Evolutionary conservation across 1,139 yeast species (phyloP).

Genomic region (Spathaspora sp.): DNA sequence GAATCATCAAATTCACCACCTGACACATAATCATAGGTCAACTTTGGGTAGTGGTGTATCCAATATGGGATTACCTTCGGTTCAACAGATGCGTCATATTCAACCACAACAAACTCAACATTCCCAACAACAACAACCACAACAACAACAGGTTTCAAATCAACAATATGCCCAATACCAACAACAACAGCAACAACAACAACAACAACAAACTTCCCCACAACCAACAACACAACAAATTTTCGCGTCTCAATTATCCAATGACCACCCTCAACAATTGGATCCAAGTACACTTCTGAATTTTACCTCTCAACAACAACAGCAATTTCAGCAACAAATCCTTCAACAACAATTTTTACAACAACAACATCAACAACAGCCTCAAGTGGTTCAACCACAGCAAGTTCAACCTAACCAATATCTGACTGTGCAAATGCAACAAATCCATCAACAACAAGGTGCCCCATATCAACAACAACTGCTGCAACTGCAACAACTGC

Average conservation of each 20-base stretch:
- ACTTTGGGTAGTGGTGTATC: conserved; percentile 5
- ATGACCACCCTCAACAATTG: conserved; percentile 14
- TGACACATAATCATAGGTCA: conserved; percentile 1
- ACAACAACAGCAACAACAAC: conserved; percentile 13
- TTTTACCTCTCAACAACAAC: conserved; percentile 16
- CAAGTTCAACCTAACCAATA: conserved; percentile 5
- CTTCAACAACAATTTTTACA: conserved; percentile 16
- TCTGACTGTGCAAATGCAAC: conserved; percentile 3
- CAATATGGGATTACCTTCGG: neutral
- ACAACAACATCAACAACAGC: conserved; percentile 15
- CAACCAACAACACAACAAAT: conserved; percentile 14
- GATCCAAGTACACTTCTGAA: conserved; percentile 15
- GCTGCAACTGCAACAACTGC: conserved; percentile 4
- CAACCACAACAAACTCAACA: conserved; percentile 13
- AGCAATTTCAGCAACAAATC: conserved; percentile 17
- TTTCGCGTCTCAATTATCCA: conserved; percentile 8
- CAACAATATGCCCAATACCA: conserved; percentile 8
- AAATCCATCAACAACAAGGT: conserved; percentile 18
- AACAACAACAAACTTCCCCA: conserved; percentile 21
- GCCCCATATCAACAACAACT: conserved; percentile 7
- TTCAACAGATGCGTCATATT: conserved; percentile 11
- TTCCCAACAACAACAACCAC: conserved; percentile 8
- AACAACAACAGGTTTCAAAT: conserved; percentile 11
- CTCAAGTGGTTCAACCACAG: conserved; percentile 16
- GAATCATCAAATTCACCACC: conserved; percentile 8